Percentiles rank a stretch among this genome's conserved stretches.
These are phyloP conservation scores for Macrophomina tecta DNA, from an alignment of 2,329 filamentous ascomycete species.

Conservation along the genomic window DNA sequence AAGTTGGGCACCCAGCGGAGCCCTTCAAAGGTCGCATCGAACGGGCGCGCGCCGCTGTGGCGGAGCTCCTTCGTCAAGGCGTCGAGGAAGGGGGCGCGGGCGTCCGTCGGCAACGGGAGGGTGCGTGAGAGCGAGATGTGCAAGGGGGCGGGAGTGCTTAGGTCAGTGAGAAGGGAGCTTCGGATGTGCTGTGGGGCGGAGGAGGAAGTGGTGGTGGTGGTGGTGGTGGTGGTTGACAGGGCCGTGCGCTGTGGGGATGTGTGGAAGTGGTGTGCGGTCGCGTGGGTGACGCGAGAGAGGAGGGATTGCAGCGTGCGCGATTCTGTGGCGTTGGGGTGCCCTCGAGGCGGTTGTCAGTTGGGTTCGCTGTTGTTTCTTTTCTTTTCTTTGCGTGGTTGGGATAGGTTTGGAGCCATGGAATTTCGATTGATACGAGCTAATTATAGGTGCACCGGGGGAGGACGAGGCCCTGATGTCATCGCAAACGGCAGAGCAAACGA, in stretches of 20 bases:
- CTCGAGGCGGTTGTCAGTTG: conserved; percentile 34
- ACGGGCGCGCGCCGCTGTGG: conserved; percentile 56
- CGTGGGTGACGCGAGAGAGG: conserved; percentile 36
- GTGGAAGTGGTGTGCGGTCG: conserved; percentile 23
- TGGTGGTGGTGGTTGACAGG: neutral
- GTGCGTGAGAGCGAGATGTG: conserved; percentile 91
- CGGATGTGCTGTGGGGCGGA: conserved; percentile 6
- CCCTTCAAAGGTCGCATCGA: conserved; percentile 51
- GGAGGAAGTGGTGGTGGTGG: neutral
- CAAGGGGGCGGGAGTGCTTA: conserved; percentile 68
- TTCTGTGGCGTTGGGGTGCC: conserved; percentile 45
- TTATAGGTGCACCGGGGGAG: neutral
- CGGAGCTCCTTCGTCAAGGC: conserved; percentile 54
- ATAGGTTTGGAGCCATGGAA: neutral
- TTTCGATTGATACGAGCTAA: conserved; percentile 5
- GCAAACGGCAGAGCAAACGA: neutral
- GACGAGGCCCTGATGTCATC: conserved; percentile 31
- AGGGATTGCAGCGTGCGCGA: conserved; percentile 38
- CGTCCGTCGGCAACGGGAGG: conserved; percentile 73
- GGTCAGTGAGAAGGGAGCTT: conserved; percentile 33
- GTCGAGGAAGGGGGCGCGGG: conserved; percentile 71
- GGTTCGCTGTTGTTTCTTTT: neutral
- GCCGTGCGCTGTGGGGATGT: neutral
- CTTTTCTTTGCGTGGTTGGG: too few relatives aligned
- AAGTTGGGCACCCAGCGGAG: conserved; percentile 72